Conservation (phyloP, 2,329 filamentous ascomycete species). For the Fusarium concolor region DNA sequence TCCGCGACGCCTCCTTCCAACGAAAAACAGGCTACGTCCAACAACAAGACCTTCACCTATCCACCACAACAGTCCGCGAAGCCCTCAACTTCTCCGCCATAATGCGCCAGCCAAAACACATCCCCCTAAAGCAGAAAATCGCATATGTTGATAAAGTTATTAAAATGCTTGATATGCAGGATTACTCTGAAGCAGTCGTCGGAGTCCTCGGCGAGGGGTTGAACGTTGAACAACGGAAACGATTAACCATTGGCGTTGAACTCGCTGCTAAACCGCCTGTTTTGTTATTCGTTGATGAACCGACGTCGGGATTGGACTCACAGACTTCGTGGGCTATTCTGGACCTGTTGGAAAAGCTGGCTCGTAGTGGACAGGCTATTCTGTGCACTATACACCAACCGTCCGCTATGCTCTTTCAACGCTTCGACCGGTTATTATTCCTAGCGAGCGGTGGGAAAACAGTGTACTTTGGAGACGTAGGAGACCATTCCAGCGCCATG, state of each 20-base stretch:
- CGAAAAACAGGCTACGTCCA: conserved; percentile 89
- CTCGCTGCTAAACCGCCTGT: conserved; percentile 65
- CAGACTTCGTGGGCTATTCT: conserved; percentile 71
- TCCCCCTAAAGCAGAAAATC: conserved; percentile 77
- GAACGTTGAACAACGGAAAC: conserved; percentile 69
- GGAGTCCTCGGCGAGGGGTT: conserved; percentile 69
- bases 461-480: conserved; percentile 74
- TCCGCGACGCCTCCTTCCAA: conserved; percentile 82
- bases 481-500: conserved; percentile 64
- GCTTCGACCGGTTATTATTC: conserved; percentile 69
- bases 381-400: conserved; percentile 66
- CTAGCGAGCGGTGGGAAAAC: conserved; percentile 70
- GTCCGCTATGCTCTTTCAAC: conserved; percentile 59
- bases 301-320: conserved; percentile 68
- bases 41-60: conserved; percentile 86
- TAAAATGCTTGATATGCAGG: conserved; percentile 70
- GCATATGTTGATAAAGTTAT: conserved; percentile 85
- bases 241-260: conserved; percentile 68
- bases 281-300: conserved; percentile 69
- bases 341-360: conserved; percentile 68
- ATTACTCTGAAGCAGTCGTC: conserved; percentile 71
- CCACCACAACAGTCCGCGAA: conserved; percentile 84
- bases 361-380: conserved; percentile 61
- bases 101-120: conserved; percentile 78
- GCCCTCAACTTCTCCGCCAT: conserved; percentile 85